Evolutionary conservation across 2,329 filamentous ascomycete species (phyloP).

Genomic region (Ascocoryne sarcoides): DNA sequence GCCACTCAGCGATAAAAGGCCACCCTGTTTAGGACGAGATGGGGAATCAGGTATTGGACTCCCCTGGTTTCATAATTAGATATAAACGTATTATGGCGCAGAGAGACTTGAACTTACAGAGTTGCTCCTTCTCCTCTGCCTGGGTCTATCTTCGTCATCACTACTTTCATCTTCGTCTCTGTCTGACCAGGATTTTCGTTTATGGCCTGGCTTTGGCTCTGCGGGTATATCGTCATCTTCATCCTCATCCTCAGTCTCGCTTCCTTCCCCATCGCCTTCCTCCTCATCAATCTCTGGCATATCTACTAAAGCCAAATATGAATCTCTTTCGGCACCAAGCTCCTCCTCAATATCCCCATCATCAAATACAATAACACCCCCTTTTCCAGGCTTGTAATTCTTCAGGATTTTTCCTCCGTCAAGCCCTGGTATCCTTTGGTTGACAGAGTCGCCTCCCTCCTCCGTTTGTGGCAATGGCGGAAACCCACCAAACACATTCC

Average conservation of each 20-base stretch:
- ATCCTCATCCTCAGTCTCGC: conserved; percentile 45
- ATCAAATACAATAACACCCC: conserved; percentile 89
- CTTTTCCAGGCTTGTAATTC: conserved; percentile 67
- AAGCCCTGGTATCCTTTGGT: conserved; percentile 54
- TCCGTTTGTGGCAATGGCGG: conserved; percentile 38
- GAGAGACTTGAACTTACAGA: conserved; percentile 48
- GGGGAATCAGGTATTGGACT: conserved; percentile 59
- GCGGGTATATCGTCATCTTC: conserved; percentile 45
- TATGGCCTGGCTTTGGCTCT: conserved; percentile 51
- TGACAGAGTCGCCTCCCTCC: conserved; percentile 32
- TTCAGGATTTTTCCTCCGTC: conserved; percentile 63
- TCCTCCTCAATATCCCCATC: conserved; percentile 92
- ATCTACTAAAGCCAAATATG: conserved; percentile 75
- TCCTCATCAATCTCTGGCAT: conserved; percentile 77
- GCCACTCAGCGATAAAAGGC: conserved; percentile 47
- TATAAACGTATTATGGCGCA: conserved; percentile 14
- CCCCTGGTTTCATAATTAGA: conserved; percentile 36
- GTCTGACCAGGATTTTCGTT: conserved; percentile 74
- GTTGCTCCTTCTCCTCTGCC: conserved; percentile 78
- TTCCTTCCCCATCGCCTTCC: conserved; percentile 41
- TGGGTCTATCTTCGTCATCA: conserved; percentile 64
- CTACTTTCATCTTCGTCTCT: conserved; percentile 56
- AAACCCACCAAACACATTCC: conserved; percentile 81
- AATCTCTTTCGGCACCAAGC: conserved; percentile 62
- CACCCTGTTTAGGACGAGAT: conserved; percentile 48